Evolutionary conservation across 768 basidiomycete genomes (phyloP).

Genomic region (Cyathus striatus): DNA sequence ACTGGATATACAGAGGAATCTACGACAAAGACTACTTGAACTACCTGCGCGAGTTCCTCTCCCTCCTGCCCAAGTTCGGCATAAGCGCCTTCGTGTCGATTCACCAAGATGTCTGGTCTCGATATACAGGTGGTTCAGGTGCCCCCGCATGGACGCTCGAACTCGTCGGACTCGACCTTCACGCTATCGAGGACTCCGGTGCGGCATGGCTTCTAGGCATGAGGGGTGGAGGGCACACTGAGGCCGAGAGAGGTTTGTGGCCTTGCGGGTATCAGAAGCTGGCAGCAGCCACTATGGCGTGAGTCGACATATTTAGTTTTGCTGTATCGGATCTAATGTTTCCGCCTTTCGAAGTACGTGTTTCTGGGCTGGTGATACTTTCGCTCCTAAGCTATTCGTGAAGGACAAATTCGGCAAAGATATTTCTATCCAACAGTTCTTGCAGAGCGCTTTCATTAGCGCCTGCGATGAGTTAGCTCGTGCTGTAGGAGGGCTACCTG

Average conservation of each 20-base stretch:
- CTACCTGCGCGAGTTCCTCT: constrained; percentile 69
- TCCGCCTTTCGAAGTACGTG: constrained; percentile 70
- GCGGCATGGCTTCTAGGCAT: constrained; percentile 88
- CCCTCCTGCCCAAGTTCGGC: constrained; percentile 67
- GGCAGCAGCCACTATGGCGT: constrained; percentile 92
- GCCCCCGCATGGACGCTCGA: constrained; percentile 96
- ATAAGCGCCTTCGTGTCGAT: constrained; percentile 71
- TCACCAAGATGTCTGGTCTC: constrained; percentile 96
- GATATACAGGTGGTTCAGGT: constrained; percentile 91
- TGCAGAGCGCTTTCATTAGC: constrained; percentile 77
- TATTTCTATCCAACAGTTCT: constrained; percentile 71
- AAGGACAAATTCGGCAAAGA: constrained; percentile 39
- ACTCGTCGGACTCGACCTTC: constrained; percentile 78
- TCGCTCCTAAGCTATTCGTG: constrained; percentile 69
- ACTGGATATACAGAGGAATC: constrained; percentile 47
- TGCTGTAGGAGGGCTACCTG: constrained; percentile 67
- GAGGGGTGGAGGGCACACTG: constrained; percentile 67
- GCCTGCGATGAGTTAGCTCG: constrained; percentile 69
- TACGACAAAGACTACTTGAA: constrained; percentile 82
- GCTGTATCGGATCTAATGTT: too few relatives aligned
- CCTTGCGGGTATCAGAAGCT: constrained; percentile 93
- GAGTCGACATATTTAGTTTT: constrained; percentile 19
- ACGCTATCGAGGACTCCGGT: constrained; percentile 72
- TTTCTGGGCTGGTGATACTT: constrained; percentile 90
- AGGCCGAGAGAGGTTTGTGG: constrained; percentile 83